A percentile compares a stretch with the other conserved stretches of the same genome.
phyloP scores from a whole-genome alignment of 169 alveolate genomes.

The Hepatocystis sp. region DNA sequence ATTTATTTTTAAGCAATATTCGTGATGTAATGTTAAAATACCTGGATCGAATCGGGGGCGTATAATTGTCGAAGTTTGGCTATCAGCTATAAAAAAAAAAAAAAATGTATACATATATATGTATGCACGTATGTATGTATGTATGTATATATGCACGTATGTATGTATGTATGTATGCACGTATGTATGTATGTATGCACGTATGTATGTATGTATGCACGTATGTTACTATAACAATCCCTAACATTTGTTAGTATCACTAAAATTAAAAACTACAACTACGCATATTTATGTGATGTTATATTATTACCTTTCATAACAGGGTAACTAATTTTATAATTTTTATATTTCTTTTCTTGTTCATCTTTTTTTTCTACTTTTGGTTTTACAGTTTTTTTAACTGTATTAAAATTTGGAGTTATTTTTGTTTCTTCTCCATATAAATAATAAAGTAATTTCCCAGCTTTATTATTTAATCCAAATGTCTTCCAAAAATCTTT shows the following conservation, averaged over 20 bases:
- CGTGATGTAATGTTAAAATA: neutral
- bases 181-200: too few species aligned
- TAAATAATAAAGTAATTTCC: conserved; percentile 48
- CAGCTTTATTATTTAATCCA: conserved; percentile 65
- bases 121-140: too few species aligned
- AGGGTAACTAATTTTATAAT: conserved; percentile 33
- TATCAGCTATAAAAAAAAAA: conserved; percentile 46
- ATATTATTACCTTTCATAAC: conserved; percentile 6
- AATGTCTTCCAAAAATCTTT: conserved; percentile 71
- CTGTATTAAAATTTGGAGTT: conserved; percentile 16
- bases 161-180: too few species aligned
- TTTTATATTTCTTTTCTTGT: neutral
- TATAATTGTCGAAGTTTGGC: conserved; percentile 62
- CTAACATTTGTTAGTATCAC: too few species aligned
- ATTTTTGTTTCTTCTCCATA: conserved; percentile 66
- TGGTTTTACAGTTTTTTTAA: conserved; percentile 12
- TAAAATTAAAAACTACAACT: too few species aligned
- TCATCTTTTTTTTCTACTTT: conserved; percentile 5
- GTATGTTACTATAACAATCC: too few species aligned
- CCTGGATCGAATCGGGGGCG: conserved; percentile 65
- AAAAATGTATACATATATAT: neutral
- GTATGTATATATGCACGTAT: too few species aligned
- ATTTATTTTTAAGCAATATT: neutral
- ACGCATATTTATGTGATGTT: too few species aligned
- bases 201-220: too few species aligned